Base-by-base conservation (phyloP, 768 basidiomycete species). In the Collybia mongolica region DNA sequence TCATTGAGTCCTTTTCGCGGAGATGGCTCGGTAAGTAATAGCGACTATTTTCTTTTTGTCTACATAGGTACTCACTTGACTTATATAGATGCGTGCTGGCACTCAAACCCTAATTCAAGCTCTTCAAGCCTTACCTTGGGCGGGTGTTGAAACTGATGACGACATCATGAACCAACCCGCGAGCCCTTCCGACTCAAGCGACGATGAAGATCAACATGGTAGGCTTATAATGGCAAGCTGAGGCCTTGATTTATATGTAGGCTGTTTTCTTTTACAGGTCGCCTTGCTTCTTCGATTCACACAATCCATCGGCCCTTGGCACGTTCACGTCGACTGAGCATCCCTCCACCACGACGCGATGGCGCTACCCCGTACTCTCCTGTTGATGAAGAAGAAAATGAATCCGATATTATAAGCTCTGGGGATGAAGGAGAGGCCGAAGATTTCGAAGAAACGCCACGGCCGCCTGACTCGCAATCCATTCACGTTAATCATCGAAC, bases 91-190 rank as follows among this genome's bases (percentile, higher is more conserved):
- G 83, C 85, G 89, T 36, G 82, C 84, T 20, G 91, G 91, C 14
- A 93, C 91, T 2, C 92, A 93, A 63, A 89, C 91, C 2, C 80
- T 93, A 44, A 93, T 93, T 35, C 91, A 93, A 69, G 91, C 89
- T 3, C 74, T 93, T 12, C 91, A 93, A 60, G 91, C 90, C 1
- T 74, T 93, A 37, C 92, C 91, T 17, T 89, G 85, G 86, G 76
- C 79, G 28, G 82, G 84, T 52, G 75, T 79, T 7, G 87, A 91
- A 54, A 83, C 82, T 49, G 84, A 86, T 26, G 86, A 88, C 36
- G 88, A 85, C 42, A 66, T 74, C 23, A 60, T 73, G 9, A 66
- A 72, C 51, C 73, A 72, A 41, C 67, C 73, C 43, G 60, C 65
- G 3, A 69, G 67, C 48, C 68, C 74, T 18, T 85, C 84, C 53